Evolutionary conservation across 2,329 filamentous ascomycete genomes (phyloP), one percentile per base, ranked within the genome.

Genomic region (Fusarium marasasianum): DNA sequence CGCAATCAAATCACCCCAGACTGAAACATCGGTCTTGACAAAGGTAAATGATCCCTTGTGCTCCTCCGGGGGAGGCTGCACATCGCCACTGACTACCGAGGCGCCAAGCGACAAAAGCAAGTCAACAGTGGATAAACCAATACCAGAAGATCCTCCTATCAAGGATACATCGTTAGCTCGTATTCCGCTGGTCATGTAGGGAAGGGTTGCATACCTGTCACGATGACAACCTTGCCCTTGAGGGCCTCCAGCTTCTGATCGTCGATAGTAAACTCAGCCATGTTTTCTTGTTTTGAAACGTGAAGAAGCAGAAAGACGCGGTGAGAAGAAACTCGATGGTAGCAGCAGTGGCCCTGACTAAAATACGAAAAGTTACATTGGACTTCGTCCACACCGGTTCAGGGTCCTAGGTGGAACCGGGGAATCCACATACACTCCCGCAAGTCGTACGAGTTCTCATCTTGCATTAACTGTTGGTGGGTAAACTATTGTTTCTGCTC

Each of bases 81-180:
- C 68, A 74, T 92, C 90, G 41, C 83, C 86, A 33, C 85, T 86
- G 66, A 90, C 84, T 24, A 91, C 89, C 22, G 82, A 84, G 35
- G 88, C 89, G 26, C 88, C 89, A 2, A 86, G 79, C 2, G 84
- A 80, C 13, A 91, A 81, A 20, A 91, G 84, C 5, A 87, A 81
- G 14, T 85, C 79, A 13, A 86, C 84, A 2, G 89, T 90, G 61
- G 87, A 87, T 20, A 90, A 84, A 38, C 90, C 89, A 60, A 91
- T 91, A 22, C 90, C 90, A 6, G 88, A 90, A 1, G 87, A 88
- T 63, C 87, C 87, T 55, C 89, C 89, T 78, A 35, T n/a, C 41
- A 22, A 7, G 44, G 50, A 61, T 50, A 12, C 4, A 15, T 35
- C 5, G 6, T 63, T 26, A 63, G 60, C 37, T 22, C 18, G 8